Percentiles rank a stretch among this genome's conserved stretches.
Evolutionary conservation across 768 basidiomycete genomes (phyloP).

Genomic region (Infundibulicybe gibba): DNA sequence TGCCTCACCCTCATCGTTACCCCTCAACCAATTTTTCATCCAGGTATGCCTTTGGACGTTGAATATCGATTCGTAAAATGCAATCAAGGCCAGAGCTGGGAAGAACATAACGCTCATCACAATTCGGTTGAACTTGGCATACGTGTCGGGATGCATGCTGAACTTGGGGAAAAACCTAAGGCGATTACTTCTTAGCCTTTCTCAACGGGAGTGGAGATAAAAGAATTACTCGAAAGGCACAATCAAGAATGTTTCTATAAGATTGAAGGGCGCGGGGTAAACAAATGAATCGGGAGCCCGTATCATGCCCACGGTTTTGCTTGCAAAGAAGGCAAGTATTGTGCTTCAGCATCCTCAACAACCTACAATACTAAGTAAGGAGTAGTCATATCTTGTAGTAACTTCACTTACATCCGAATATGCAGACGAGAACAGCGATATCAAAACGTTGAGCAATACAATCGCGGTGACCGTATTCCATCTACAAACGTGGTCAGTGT

Average conservation of each 20-base stretch:
- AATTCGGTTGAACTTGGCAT: constrained; percentile 72
- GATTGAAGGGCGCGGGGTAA: constrained; percentile 92
- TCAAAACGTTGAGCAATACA: constrained; percentile 88
- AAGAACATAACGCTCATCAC: constrained; percentile 84
- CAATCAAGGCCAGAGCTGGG: constrained; percentile 70
- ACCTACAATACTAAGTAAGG: constrained; percentile 40
- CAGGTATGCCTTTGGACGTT: constrained; percentile 49
- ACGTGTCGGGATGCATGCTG: constrained; percentile 45
- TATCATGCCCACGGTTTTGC: constrained; percentile 83
- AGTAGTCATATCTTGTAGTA: neutral
- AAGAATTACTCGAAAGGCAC: constrained; percentile 80
- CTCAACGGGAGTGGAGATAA: neutral
- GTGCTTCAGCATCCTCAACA: constrained; percentile 80
- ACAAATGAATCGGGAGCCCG: constrained; percentile 82
- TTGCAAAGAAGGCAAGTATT: constrained; percentile 90
- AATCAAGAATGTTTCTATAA: constrained; percentile 76
- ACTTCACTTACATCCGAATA: constrained; percentile 72
- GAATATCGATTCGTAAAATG: constrained; percentile 67
- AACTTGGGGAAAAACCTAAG: constrained; percentile 39
- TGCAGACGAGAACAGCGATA: constrained; percentile 93
- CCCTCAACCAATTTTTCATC: constrained; percentile 66
- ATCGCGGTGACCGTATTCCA: constrained; percentile 86
- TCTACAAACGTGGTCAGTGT: constrained; percentile 25
- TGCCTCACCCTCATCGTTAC: constrained; percentile 54
- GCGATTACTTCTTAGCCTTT: too few species aligned